Conservation (phyloP, 176 grass and related monocot species). For the Neostapfia colusana region DNA sequence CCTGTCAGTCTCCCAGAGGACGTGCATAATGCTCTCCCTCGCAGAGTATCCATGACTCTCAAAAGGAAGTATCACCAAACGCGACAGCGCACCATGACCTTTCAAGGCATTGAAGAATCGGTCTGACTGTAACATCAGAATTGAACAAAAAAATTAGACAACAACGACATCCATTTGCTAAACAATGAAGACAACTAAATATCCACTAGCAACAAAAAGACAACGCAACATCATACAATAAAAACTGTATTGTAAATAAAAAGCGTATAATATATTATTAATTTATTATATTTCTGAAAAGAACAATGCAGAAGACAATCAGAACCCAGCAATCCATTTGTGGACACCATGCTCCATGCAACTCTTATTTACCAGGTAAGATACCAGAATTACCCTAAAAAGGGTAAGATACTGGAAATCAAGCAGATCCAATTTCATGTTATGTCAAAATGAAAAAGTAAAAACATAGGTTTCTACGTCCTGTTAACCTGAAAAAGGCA, state of each 20-base stretch:
- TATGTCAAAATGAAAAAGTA: background rate
- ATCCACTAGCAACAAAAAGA: constrained; percentile 21
- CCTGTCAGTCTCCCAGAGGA: constrained; percentile 94
- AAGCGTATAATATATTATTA: background rate
- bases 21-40: constrained; percentile 97
- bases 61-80: constrained; percentile 93
- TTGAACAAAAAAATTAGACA: constrained; percentile 3
- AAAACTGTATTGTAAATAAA: background rate
- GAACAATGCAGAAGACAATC: constrained; percentile 3
- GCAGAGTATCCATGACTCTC: constrained; percentile 98
- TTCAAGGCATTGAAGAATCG: constrained; percentile 99
- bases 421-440: background rate
- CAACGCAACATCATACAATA: constrained; percentile 2
- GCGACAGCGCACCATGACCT: constrained; percentile 83
- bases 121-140: constrained; percentile 70
- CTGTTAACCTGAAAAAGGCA: background rate
- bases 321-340: background rate
- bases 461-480: background rate
- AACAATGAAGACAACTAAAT: constrained; percentile 16
- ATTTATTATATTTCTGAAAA: constrained; percentile 28
- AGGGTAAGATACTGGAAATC: background rate
- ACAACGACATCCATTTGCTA: background rate
- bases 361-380: constrained; percentile 11
- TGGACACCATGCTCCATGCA: background rate
- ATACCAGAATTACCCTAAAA: too few relatives aligned